Conservation (phyloP, 2,329 filamentous ascomycete species). For the Didymella pomorum region DNA sequence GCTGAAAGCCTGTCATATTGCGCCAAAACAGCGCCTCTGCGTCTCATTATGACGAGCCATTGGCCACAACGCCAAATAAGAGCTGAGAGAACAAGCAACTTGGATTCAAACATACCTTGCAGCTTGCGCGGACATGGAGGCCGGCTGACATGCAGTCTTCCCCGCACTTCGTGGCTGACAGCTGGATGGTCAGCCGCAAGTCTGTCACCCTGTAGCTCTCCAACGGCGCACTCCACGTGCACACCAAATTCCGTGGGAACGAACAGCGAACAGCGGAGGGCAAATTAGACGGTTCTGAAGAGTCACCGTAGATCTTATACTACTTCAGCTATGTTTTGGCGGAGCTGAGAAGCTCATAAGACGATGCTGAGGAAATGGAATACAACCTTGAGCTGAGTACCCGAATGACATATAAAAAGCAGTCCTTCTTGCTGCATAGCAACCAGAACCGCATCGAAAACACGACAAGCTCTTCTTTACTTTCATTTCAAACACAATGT, state of each 20-base stretch:
- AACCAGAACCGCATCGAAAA: not conserved
- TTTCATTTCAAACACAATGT: conserved; percentile 11
- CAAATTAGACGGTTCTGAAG: not conserved
- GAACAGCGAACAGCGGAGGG: not conserved
- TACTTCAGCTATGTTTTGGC: not conserved
- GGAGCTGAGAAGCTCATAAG: not conserved
- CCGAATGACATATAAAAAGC: not conserved
- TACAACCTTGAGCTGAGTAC: not conserved
- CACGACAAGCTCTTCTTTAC: not conserved
- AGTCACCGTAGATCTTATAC: not conserved
- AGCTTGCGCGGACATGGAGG: conserved; percentile 2
- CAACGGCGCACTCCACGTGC: conserved; percentile 2
- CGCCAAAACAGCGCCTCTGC: not conserved
- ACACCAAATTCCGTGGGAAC: not conserved
- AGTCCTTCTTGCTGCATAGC: not conserved
- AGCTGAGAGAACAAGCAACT: not conserved
- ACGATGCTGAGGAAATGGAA: not conserved
- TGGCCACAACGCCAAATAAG: not conserved
- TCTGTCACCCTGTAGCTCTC: not conserved
- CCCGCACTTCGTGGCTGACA: conserved; percentile 9
- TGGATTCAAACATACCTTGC: not conserved
- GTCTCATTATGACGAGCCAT: not conserved
- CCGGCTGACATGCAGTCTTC: conserved; percentile 4
- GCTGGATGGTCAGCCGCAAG: conserved; percentile 13
- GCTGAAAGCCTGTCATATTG: not conserved